These are phyloP conservation scores for Poa pratensis DNA, from an alignment of 176 grass and related monocot genomes.

Conservation along the genomic window DNA sequence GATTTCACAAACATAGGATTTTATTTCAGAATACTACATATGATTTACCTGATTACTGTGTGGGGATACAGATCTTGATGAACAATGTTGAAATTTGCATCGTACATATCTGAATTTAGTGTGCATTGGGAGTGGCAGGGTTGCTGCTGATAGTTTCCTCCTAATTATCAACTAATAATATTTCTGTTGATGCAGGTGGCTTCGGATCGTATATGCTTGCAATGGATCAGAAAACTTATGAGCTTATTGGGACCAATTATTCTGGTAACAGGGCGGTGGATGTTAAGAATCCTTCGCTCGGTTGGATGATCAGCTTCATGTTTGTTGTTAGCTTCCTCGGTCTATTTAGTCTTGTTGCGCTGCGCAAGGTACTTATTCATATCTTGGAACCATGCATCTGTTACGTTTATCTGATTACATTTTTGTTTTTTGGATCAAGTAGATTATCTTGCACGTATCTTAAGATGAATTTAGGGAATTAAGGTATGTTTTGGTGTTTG, in stretches of 20 bases:
- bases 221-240: conserved; percentile 90
- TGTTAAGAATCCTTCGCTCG: conserved; percentile 87
- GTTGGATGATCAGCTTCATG: conserved; percentile 96
- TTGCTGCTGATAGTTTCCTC: background rate
- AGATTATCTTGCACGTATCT: background rate
- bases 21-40: background rate
- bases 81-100: too few species aligned
- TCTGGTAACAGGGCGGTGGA: conserved; percentile 86
- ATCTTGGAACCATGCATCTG: background rate
- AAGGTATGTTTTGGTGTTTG: background rate
- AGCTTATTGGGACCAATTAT: conserved; percentile 85
- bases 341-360: conserved; percentile 85
- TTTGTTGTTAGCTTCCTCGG: conserved; percentile 91
- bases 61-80: background rate
- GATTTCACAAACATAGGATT: background rate
- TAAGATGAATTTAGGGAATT: conserved; percentile 20
- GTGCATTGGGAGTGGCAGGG: background rate
- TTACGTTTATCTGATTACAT: background rate
- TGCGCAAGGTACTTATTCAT: conserved; percentile 67
- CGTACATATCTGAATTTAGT: background rate
- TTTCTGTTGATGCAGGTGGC: conserved; percentile 63
- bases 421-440: background rate
- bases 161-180: background rate
- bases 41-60: background rate
- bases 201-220: conserved; percentile 89